Evolutionary conservation across 495 filamentous ascomycete species (phyloP), one percentile per base, ranked within the genome.

Genomic region (Neurospora tetrasperma): DNA sequence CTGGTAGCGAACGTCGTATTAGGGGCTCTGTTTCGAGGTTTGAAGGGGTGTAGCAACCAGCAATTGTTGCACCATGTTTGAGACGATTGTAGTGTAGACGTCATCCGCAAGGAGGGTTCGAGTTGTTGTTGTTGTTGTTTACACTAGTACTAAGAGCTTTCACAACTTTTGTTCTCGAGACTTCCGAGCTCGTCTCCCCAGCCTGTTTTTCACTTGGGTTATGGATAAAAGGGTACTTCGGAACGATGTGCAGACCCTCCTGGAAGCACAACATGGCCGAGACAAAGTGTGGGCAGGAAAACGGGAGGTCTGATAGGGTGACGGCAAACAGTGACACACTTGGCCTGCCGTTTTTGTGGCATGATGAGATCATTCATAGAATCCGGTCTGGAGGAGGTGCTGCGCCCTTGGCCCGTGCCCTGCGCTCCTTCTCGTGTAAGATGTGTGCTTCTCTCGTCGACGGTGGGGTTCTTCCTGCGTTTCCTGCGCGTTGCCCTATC

Each of bases 291-390:
- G 71, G 42, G 71, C 18, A 39, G 46, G 35, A 69, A 42, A 38
- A 69, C 42, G 11, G 59, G 41, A 69, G 27, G 41, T 66, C 71
- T 73, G 54, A 66, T 66, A 66, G 54, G 54, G 14, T 27, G 20
- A 40, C 20, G 54, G 54, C 42, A 43, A 38, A 27, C 39, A 44
- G 62, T 75, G 74, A 74, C 70, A 74, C 54, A 66, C 54, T 66
- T 66, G 54, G 73, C 70, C 48, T 69, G 71, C 43, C 31, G 54
- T 74, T 76, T 71, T 69, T 71, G 74, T 76, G 75, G 76, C 79
- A 79, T 79, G 79, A 80, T 80, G 79, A 80, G 76, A 78, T 80
- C 78, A 79, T 79, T 71, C 42, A 59, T 23, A 44, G 39, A 35
- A 59, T 66, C 54, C 11, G 54, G 70, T 46, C 43, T 71, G 43